Conservation (phyloP, 225 moss, liverwort and hornwort genomes). For the Pseudoscleropodium purum region DNA sequence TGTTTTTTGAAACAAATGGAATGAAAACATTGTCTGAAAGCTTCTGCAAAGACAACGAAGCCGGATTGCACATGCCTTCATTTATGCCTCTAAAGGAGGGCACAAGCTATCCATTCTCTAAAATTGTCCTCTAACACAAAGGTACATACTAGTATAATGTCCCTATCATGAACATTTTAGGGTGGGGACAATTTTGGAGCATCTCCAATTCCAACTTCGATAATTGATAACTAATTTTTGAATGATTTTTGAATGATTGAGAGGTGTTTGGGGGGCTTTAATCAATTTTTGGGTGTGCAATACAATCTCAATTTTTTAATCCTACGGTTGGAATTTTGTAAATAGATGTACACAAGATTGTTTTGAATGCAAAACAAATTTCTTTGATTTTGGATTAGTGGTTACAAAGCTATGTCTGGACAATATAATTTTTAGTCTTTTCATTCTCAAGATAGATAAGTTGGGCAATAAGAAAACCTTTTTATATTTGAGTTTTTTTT, state of each 20-base stretch:
- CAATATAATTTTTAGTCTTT: not conserved
- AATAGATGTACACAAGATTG: not conserved
- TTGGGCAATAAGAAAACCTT: no score
- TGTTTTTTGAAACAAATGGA: no score
- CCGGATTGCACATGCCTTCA: not conserved
- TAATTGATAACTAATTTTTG: accelerated
- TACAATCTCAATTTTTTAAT: no score
- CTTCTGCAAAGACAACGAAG: not conserved
- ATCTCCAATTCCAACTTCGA: accelerated
- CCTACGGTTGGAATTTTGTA: accelerated
- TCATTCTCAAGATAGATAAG: accelerated
- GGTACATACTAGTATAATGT: accelerated
- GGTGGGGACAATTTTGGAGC: not conserved
- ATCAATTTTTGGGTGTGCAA: not conserved
- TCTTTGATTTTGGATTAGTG: not conserved
- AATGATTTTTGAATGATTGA: accelerated
- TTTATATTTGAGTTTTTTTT: not conserved
- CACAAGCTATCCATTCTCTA: not conserved
- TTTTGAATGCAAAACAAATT: not conserved
- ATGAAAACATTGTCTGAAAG: not conserved
- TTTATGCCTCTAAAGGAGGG: not conserved
- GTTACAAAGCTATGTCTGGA: not conserved
- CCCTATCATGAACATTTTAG: not conserved
- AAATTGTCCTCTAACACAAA: not conserved
- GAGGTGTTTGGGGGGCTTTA: accelerated